Percentiles rank a stretch among this genome's conserved stretches.
Evolutionary conservation across 106 monocot genomes (phyloP).

Genomic region (Vanilla planifolia): DNA sequence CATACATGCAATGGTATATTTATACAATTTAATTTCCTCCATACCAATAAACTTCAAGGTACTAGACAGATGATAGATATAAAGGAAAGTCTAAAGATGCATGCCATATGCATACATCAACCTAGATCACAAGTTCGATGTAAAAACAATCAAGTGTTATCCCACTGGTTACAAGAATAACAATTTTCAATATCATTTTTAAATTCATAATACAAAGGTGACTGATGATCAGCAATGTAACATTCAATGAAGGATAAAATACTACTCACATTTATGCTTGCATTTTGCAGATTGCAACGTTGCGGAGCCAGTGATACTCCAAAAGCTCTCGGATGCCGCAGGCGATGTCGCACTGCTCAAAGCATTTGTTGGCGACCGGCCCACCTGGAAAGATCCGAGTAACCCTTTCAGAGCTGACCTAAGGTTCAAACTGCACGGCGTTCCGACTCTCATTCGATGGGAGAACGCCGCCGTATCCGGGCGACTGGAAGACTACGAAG

Average conservation of each 20-base stretch:
- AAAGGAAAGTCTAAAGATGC: too few species aligned
- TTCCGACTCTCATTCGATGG: conserved; percentile 87
- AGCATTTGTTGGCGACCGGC: conserved; percentile 70
- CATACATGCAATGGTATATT: too few species aligned
- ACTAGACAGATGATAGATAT: too few species aligned
- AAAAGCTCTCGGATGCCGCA: conserved; percentile 41
- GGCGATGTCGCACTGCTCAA: conserved; percentile 56
- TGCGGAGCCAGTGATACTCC: conserved; percentile 78
- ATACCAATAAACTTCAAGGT: too few species aligned
- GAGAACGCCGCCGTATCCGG: conserved; percentile 50
- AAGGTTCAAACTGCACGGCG: conserved; percentile 65
- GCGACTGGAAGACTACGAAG: conserved; percentile 82
- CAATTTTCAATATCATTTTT: not conserved
- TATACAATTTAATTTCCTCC: too few species aligned
- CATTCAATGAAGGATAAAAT: not conserved
- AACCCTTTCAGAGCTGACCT: conserved; percentile 74
- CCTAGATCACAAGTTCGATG: too few species aligned
- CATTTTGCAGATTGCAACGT: conserved; percentile 66
- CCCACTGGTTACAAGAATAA: too few species aligned
- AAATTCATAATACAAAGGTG: not conserved
- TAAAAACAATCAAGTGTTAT: too few species aligned
- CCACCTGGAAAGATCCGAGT: conserved; percentile 71
- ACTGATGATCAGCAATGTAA: not conserved
- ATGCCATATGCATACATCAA: too few species aligned
- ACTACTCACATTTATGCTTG: not conserved